Evolutionary conservation across 1,284 basidiomycete species (phyloP), one percentile per base, ranked within the genome.

Genomic region (Trichosporon sp.): DNA sequence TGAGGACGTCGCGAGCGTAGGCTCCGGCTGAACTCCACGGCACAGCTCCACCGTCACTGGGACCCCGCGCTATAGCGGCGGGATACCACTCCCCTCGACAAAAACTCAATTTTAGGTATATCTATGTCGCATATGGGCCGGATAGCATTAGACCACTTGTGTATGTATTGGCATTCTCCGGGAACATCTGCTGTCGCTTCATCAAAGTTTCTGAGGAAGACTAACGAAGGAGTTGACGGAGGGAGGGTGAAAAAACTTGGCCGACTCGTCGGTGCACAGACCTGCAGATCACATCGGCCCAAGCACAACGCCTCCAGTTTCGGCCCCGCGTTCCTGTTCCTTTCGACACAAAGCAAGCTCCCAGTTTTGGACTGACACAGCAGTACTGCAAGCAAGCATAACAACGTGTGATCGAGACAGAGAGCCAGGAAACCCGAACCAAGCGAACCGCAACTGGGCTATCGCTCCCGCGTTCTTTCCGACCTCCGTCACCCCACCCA

Each of bases 101-200:
- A 59, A 59, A 63, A 63, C 31, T 35, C 31, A 35, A 63, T 35
- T 63, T 63, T 63, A 63, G 59, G 59, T 63, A 63, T 63, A 63
- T 63, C 59, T 63, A 63, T 63, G 59, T 63, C 59, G 59, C 59
- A 63, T 63, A 63, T 59, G 59, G 59, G 59, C 59, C 59, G 59
- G 59, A 63, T 54, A 54, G 59, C 59, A 63, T 63, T 63, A 63
- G 59, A 63, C 59, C 59, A 63, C 59, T 63, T 63, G 59, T 63
- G 59, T 63, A 63, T 63, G 59, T 63, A 63, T 63, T 63, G 59
- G 59, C 59, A 63, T 63, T 63, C 32, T 63, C 59, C 59, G 59
- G 54, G 59, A 63, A 61, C 56, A 37, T 21, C 26, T 26, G 26
- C 26, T 26, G 26, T 26, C 26, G 26, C 26, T 26, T 26, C 26